phyloP scores from a whole-genome alignment of 129 eudicot species.

The Daucus carota region DH1_v3.0 NC_030387.2:12535501-12536000 shows the following conservation, averaged over 20 bases:
- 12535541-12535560: constrained; percentile 82
- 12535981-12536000: neutral
- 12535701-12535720: constrained; percentile 35
- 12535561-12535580: constrained; percentile 86
- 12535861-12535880: constrained; percentile 27
- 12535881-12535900: constrained; percentile 45
- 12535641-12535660: neutral
- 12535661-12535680: neutral
- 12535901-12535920: constrained; percentile 79
- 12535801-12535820: constrained; percentile 49
- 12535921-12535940: constrained; percentile 87
- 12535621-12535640: neutral
- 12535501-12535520: constrained; percentile 40
- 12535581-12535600: constrained; percentile 90
- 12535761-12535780: constrained; percentile 74
- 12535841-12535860: constrained; percentile 25
- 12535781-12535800: constrained; percentile 62
- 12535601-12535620: constrained; percentile 5
- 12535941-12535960: constrained; percentile 74
- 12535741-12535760: constrained; percentile 85
- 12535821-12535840: constrained; percentile 22
- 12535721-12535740: constrained; percentile 72
- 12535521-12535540: constrained; percentile 45
- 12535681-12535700: neutral
- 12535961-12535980: neutral